Base-by-base conservation (phyloP, 257 asterid species). In the Knoxia roxburghii region DNA sequence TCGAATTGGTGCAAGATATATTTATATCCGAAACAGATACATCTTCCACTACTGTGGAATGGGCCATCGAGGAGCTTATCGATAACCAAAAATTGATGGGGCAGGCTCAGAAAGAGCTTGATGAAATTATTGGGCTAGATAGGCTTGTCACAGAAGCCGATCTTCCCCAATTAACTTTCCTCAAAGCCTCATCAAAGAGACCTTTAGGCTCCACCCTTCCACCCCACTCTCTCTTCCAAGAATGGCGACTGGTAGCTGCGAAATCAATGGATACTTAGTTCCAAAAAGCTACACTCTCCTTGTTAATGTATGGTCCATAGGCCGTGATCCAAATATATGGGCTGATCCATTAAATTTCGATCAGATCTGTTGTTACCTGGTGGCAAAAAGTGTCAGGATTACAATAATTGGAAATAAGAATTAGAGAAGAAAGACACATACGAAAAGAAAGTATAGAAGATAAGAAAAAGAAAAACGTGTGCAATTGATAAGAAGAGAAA, bases 191-290 rank as follows among this genome's bases (percentile, higher is more conserved):
- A 61, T 89, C 43, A 91, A 91, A 73, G 95, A 91, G 61, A 91
- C 73, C 30, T 89, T 91, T 29, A 83, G 96, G 15, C 95, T 89
- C 49, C 96, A 89, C 54, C 96, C 98, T 12, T 84, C 98, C 3
- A 91, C 96, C 7, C 95, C 98, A 0, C 91, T 91, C 21, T 89
- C 96, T 21, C 86, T 89, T 0, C 98, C 98, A 0, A 77, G 96
- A 64, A 78, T 89, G 13, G 94, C 96, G 0, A 56, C 80, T 0
- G 78, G 85, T 32, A 79, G 72, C 0, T 87, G 96, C 32, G 85
- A 85, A 67, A 71, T 91, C 72, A 79, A 87, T 26, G 96, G 91
- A 2, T 89, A 84, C 78, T 81, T 71, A 72, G 76, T 91, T 7
- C 96, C 98, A 0, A 87, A 87, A 70, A 95, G 89, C 0, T 73